Base-by-base conservation (phyloP, 148 eudicot species). In the Selenicereus undatus region DNA sequence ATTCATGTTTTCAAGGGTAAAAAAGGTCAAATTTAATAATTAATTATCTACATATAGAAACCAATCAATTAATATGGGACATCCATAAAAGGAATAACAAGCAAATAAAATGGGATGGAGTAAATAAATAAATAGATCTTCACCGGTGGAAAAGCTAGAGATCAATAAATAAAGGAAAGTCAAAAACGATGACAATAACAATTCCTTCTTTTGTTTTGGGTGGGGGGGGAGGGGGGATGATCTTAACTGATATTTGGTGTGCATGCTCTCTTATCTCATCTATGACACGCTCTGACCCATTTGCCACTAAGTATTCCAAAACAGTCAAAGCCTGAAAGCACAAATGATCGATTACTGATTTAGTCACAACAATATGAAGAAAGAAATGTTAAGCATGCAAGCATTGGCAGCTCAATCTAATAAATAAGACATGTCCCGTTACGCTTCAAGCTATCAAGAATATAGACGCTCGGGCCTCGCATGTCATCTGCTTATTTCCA, bases 211-310 rank as follows among this genome's bases (percentile, higher is more conserved):
- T 45, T 45, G 8, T 45, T 45, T 45, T 1, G 51, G 65, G 22
- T 8, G 52, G 27, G 52, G 80, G 21, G 51, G 65, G 22, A 83
- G 51, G 65, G 22, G 79, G 73, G 58, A 65, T 48, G 35, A 69
- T 79, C 82, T 42, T 71, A 77, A 91, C 97, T 60, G 97, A 91
- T 89, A 95, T 91, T 86, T 95, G 98, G 85, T 95, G 91, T 74
- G 93, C 93, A 82, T 91, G 99, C 86, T 96, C 98, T 80, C 88
- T 92, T 84, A 96, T 96, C 77, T 96, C 99, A 83, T 94, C 98
- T 84, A 93, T 90, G 71, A 89, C 94, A 82, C 98, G 97, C 84
- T 96, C 98, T 48, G 99, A 96, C 39, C 99, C 98, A 87, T 94
- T 85, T 56, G 95, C 98, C 65, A 96, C 97, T 91, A 96, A 84